phyloP scores from a whole-genome alignment of 768 basidiomycete species.

The Naganishia randhawae region DNA sequence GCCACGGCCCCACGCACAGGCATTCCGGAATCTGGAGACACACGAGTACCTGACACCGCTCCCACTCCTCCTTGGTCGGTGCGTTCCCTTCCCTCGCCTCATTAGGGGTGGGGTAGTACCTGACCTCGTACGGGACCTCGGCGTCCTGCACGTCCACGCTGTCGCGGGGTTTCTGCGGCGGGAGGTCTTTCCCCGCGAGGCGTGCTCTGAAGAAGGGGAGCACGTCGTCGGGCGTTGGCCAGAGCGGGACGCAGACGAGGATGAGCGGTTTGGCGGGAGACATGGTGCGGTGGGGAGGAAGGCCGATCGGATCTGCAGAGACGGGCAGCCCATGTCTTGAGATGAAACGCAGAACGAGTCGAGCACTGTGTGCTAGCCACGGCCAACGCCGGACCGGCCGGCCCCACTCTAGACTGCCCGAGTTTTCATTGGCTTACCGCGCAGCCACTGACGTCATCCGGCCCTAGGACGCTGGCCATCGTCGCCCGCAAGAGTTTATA shows the following conservation, averaged over 20 bases:
- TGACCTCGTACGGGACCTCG: slow-evolving; percentile 9
- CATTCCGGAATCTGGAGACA: slow-evolving; percentile 25
- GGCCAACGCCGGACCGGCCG: too few relatives aligned
- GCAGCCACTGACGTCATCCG: too few relatives aligned
- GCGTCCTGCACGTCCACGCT: background rate
- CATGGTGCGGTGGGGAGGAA: background rate
- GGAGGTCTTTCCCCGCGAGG: slow-evolving; percentile 10
- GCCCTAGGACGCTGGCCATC: too few relatives aligned
- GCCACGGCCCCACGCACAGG: slow-evolving; percentile 17
- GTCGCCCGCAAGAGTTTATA: too few relatives aligned
- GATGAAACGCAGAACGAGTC: too few relatives aligned
- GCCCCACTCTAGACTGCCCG: too few relatives aligned
- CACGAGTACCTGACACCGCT: slow-evolving; percentile 23
- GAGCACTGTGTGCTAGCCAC: too few relatives aligned
- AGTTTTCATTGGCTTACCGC: too few relatives aligned
- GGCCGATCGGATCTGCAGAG: too few relatives aligned
- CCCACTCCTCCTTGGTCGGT: slow-evolving; percentile 30
- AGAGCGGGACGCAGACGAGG: slow-evolving; percentile 21
- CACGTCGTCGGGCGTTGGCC: slow-evolving; percentile 2
- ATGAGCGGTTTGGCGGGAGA: slow-evolving; percentile 8
- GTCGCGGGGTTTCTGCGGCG: background rate
- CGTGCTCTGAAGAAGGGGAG: slow-evolving; percentile 19
- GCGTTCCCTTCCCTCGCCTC: background rate
- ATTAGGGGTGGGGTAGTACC: slow-evolving; percentile 13
- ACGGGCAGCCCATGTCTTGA: too few relatives aligned